Evolutionary conservation across 352 stramenopile genomes (phyloP).

Genomic region (Globisporangium cystogenes): DNA sequence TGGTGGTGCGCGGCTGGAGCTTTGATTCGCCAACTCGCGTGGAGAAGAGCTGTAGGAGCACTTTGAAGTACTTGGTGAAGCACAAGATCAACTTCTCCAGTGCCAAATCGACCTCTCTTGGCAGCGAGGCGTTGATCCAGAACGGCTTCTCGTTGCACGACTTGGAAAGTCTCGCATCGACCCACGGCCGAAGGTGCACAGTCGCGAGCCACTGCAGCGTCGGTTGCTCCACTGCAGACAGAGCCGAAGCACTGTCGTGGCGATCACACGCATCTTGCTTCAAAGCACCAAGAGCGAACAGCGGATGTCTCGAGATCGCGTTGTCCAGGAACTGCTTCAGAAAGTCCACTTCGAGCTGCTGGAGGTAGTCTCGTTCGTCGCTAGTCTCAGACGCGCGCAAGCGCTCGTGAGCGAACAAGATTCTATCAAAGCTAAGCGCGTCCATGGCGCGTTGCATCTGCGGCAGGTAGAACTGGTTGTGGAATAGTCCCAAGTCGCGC

Average conservation of each 20-base stretch:
- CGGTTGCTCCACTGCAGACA: background rate
- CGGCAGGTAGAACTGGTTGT: slow-evolving; percentile 47
- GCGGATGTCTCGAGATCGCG: slow-evolving; percentile 6
- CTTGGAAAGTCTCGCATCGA: background rate
- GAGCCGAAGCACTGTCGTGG: background rate
- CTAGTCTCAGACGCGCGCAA: slow-evolving; percentile 2
- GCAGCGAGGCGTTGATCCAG: slow-evolving; percentile 22
- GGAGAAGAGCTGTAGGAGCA: slow-evolving; percentile 39
- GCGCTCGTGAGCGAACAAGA: slow-evolving; percentile 8
- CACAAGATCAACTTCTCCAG: slow-evolving; percentile 29
- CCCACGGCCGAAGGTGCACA: slow-evolving; percentile 5
- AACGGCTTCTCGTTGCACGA: background rate
- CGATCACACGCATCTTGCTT: background rate
- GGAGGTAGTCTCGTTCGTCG: background rate
- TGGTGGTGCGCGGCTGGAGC: background rate
- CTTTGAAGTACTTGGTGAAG: slow-evolving; percentile 35
- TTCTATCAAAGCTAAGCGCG: slow-evolving; percentile 2
- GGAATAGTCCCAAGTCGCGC: slow-evolving; percentile 46
- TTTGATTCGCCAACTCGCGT: slow-evolving; percentile 10
- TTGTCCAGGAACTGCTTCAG: slow-evolving; percentile 8
- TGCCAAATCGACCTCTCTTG: slow-evolving; percentile 18
- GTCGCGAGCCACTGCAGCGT: slow-evolving; percentile 11
- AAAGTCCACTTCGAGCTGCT: slow-evolving; percentile 1
- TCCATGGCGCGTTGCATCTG: slow-evolving; percentile 34
- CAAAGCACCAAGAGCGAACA: background rate